A percentile compares a stretch with the other conserved stretches of the same genome.
Conservation (phyloP, 495 filamentous ascomycete species). For the Trypethelium eluteriae region DNA sequence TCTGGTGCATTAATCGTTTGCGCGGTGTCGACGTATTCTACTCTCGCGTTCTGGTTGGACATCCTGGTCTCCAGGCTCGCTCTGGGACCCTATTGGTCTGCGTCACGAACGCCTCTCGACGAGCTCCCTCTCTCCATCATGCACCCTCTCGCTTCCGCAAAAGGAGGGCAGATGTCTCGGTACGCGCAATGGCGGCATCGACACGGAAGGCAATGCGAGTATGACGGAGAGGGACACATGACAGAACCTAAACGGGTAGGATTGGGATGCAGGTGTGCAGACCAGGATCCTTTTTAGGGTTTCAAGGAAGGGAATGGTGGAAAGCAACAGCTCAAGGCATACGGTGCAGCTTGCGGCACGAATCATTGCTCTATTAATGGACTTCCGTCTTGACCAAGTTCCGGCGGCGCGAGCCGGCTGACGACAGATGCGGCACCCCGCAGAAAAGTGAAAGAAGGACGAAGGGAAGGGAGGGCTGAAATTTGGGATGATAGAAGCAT, state of each 20-base stretch:
- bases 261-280: background rate
- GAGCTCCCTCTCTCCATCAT: too few relatives aligned
- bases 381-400: background rate
- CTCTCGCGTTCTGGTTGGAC: too few relatives aligned
- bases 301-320: background rate
- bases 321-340: background rate
- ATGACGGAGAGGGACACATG: too few relatives aligned
- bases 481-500: background rate
- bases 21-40: too few relatives aligned
- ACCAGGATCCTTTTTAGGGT: background rate
- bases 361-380: constrained; percentile 8
- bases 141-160: background rate
- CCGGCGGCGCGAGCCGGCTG: background rate
- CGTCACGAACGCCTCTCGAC: too few relatives aligned
- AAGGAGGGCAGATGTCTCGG: background rate
- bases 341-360: background rate
- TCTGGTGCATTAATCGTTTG: too few relatives aligned
- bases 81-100: too few relatives aligned
- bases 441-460: background rate
- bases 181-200: background rate
- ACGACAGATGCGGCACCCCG: background rate
- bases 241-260: too few relatives aligned
- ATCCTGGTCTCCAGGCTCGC: too few relatives aligned
- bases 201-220: constrained; percentile 1
- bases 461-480: too few relatives aligned